Base-by-base conservation (phyloP, 163 green algal species). In the Scenedesmus sp. region DNA sequence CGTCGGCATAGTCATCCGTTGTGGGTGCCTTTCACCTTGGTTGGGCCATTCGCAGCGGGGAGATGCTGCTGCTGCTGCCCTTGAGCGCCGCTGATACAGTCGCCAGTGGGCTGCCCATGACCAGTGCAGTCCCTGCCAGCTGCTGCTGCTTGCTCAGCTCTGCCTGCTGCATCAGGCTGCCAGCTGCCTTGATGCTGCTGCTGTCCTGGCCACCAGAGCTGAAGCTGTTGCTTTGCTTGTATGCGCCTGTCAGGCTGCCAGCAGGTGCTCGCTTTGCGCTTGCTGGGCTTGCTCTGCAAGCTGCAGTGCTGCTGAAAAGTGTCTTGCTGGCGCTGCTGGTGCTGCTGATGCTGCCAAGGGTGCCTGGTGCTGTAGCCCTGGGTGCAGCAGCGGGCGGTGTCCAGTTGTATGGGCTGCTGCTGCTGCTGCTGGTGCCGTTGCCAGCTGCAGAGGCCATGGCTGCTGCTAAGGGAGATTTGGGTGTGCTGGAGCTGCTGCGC, bases 141-240 rank as follows among this genome's bases (percentile, higher is more conserved):
- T 18, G 70, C 70, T 79, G 70, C 70, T 52, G 70, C 70, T 76
- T 73, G 64, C 67, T 79, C 23, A 79, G 70, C 70, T 79, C 70
- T 15, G 70, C 70, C 70, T 79, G 70, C 70, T 79, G 70, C 70
- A 79, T 23, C 70, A 79, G 70, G 70, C 23, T 79, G 23, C 70
- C 23, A 52, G 23, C 70, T 52, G 20, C 23, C 70, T 79, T 79
- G 70, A 46, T 79, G 70, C 70, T 79, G 70, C 70, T 13, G 23
- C 70, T 79, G 70, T 52, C 70, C 70, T 79, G 70, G 5, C 70
- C 70, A 10, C 23, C 70, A 46, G 70, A 79, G 70, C 70, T 79
- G 70, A 79, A 79, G 70, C 70, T 79, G 70, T 23, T 52, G 70
- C 70, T 79, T 23, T 52, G 70, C 5, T 79, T 79, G 70, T 79